Base-by-base conservation (phyloP, 331 rosid species). In the Stylosanthes scabra region DNA sequence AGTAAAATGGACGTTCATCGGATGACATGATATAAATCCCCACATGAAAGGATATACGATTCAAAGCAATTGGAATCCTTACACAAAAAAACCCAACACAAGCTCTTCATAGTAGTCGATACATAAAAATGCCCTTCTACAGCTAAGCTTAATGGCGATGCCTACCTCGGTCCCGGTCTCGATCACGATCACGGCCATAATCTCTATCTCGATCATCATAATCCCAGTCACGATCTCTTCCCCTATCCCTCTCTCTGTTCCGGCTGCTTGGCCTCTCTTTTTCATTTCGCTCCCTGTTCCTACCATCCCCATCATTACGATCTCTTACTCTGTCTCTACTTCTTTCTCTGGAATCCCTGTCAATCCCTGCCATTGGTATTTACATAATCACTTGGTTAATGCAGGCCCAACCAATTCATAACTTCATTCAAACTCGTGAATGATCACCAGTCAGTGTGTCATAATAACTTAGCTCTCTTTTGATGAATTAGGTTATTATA, bases 111-210 rank as follows among this genome's bases (percentile, higher is more conserved):
- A 31, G 25, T 34, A 64, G 71, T 20, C 62, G 68, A 49, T 10
- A 49, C 27, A 74, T 70, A 71, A 51, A 68, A 83, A 80, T 45
- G 44, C 69, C 74, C 44, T 71, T 39, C 5, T 51, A 68, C 66
- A 11, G 62, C 71, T 41, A 64, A 11, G 15, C 49, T 89, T 86
- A 91, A 62, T 93, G 73, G 6, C 93, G 91, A 81, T 86, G 90
- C 78, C 96, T 88, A 65, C 58, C 82, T 27, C 97, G 82, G 62
- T 84, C 96, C 83, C 90, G 87, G 11, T 91, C 98, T 74, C n/a
- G n/a, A n/a, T n/a, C n/a, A n/a, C 97, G 87, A 13, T 91, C 98
- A 67, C 97, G 83, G 63, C 96, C 96, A 63, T 91, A 86, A 59
- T 91, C 96, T 70, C 96, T 86, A 59, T 81, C 93, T 37, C 91